phyloP scores from a whole-genome alignment of 2,329 filamentous ascomycete genomes.

The Microdochium bolleyi region DNA sequence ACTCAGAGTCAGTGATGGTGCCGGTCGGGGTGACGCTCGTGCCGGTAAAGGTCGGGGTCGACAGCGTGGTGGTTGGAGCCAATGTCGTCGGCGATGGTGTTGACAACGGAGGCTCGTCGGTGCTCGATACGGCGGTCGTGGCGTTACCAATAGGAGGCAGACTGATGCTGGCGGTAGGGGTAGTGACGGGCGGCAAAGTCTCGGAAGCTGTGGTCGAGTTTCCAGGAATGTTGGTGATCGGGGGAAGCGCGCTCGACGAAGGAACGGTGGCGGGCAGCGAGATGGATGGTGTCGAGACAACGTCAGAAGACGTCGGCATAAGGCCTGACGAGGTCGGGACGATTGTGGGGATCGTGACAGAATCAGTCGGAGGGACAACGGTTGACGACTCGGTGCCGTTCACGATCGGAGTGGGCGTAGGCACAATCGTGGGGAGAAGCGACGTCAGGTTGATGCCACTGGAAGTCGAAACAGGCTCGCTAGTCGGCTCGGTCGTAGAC shows the following conservation, averaged over 20 bases:
- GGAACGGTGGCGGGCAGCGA: background rate
- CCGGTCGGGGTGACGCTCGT: slow-evolving; percentile 34
- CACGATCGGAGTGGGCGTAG: background rate
- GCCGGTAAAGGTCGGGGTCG: slow-evolving; percentile 2
- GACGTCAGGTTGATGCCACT: background rate
- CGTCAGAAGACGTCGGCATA: too few relatives aligned
- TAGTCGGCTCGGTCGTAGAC: background rate
- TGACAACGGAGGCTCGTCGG: slow-evolving; percentile 7
- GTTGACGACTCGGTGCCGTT: background rate
- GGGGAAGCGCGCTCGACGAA: background rate
- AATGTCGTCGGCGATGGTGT: slow-evolving; percentile 7
- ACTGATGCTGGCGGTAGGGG: slow-evolving; percentile 1
- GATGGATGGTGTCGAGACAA: background rate
- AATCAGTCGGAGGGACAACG: too few relatives aligned
- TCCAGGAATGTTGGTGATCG: background rate
- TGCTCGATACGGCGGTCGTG: background rate
- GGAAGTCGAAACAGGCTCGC: background rate
- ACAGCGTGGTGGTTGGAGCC: slow-evolving; percentile 1
- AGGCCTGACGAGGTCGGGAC: too few relatives aligned
- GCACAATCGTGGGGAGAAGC: background rate
- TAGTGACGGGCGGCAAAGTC: slow-evolving; percentile 2
- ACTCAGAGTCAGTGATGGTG: slow-evolving; percentile 32
- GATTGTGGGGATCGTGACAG: too few relatives aligned
- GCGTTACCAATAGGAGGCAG: background rate
- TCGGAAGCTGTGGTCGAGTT: slow-evolving; percentile 5